phyloP scores from a whole-genome alignment of 2,329 filamentous ascomycete species.

The Penicillium rolfsii region DNA sequence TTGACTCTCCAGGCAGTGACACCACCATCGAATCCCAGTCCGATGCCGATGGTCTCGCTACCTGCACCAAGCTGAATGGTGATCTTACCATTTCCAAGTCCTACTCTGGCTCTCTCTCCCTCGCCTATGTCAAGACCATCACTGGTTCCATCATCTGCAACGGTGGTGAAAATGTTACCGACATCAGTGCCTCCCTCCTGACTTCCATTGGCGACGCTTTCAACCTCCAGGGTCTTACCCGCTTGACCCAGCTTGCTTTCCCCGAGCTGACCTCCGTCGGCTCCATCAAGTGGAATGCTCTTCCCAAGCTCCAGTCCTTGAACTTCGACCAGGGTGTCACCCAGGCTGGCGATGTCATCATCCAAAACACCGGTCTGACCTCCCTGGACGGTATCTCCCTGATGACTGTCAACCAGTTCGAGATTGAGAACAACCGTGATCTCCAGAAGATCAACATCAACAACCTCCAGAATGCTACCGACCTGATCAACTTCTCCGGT shows the following conservation, averaged over 20 bases:
- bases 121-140: constrained; percentile 66
- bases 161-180: constrained; percentile 64
- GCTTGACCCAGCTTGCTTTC: constrained; percentile 70
- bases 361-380: constrained; percentile 83
- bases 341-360: constrained; percentile 68
- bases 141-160: constrained; percentile 57
- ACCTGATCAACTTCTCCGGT: constrained; percentile 71
- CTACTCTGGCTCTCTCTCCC: constrained; percentile 60
- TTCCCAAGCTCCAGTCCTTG: constrained; percentile 65
- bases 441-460: constrained; percentile 73
- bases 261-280: constrained; percentile 66
- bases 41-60: constrained; percentile 64
- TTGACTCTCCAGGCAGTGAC: constrained; percentile 21
- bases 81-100: constrained; percentile 65
- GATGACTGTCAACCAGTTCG: constrained; percentile 68
- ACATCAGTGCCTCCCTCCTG: constrained; percentile 65
- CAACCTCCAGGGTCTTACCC: constrained; percentile 67
- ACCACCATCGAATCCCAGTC: constrained; percentile 60
- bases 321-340: constrained; percentile 67
- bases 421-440: constrained; percentile 88
- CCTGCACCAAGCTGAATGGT: constrained; percentile 71
- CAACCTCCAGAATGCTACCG: constrained; percentile 74
- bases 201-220: constrained; percentile 70
- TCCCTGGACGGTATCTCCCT: constrained; percentile 81
- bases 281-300: constrained; percentile 70